Conservation (phyloP, 257 asterid species). For the Voacanga thouarsii region DNA sequence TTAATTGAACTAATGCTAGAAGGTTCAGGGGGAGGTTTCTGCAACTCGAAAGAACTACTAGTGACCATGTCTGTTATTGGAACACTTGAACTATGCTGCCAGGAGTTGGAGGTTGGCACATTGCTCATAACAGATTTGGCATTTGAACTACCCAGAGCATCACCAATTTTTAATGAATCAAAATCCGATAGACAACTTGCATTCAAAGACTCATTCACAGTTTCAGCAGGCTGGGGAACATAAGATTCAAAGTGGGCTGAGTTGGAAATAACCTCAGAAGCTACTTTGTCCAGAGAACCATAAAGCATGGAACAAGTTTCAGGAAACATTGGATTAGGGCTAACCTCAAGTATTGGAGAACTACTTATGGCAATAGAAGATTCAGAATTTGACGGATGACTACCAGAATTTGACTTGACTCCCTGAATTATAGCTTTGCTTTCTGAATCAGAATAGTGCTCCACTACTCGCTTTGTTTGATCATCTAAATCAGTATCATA, state of each 20-base stretch:
- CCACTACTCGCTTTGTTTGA: slow-evolving; percentile 43
- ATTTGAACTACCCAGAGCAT: slow-evolving; percentile 26
- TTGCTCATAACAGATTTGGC: slow-evolving; percentile 37
- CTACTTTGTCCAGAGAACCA: slow-evolving; percentile 17
- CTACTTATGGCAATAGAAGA: neutral
- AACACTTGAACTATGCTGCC: slow-evolving; percentile 25
- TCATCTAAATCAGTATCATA: slow-evolving; percentile 66
- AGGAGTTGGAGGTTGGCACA: slow-evolving; percentile 27
- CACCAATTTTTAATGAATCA: slow-evolving; percentile 33
- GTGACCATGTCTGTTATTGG: slow-evolving; percentile 27
- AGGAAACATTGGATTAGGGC: slow-evolving; percentile 11
- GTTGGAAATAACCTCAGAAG: slow-evolving; percentile 11
- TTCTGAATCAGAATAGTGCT: slow-evolving; percentile 38
- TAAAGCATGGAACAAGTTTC: slow-evolving; percentile 14
- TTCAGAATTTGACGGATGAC: neutral
- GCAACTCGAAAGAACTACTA: slow-evolving; percentile 34
- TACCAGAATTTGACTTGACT: slow-evolving; percentile 10
- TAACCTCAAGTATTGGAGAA: slow-evolving; percentile 8
- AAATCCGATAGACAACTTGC: slow-evolving; percentile 26
- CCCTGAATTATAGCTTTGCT: slow-evolving; percentile 35
- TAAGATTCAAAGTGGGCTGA: slow-evolving; percentile 26
- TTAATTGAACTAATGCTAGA: slow-evolving; percentile 45
- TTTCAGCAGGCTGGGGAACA: slow-evolving; percentile 37
- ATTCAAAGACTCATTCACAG: slow-evolving; percentile 27
- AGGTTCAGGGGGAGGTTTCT: slow-evolving; percentile 48